Conservation (phyloP, 2,329 filamentous ascomycete species). For the Drechslerella dactyloides region DNA sequence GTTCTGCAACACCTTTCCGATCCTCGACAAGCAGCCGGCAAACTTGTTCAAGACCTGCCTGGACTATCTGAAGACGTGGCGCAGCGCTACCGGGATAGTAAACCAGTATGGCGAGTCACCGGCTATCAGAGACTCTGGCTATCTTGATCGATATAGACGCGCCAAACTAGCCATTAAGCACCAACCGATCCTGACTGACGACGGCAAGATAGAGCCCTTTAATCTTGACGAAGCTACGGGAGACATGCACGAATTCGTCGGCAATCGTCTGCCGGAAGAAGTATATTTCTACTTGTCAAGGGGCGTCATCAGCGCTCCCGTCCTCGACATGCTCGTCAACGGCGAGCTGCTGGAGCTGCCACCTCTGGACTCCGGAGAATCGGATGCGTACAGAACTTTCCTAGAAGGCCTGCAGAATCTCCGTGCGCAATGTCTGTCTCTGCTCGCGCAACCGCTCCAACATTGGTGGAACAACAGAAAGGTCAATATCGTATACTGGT, state of each 20-base stretch:
- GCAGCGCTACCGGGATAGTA: slow-evolving; percentile 75
- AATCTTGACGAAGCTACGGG: slow-evolving; percentile 75
- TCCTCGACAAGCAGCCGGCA: slow-evolving; percentile 66
- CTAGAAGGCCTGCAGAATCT: slow-evolving; percentile 76
- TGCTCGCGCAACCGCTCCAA: slow-evolving; percentile 80
- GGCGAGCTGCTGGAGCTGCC: slow-evolving; percentile 78
- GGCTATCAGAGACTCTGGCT: slow-evolving; percentile 72
- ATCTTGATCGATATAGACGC: slow-evolving; percentile 84
- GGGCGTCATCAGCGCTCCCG: slow-evolving; percentile 77
- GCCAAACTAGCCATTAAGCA: slow-evolving; percentile 85
- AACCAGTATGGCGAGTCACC: slow-evolving; percentile 80
- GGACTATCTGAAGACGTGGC: slow-evolving; percentile 72
- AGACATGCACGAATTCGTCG: slow-evolving; percentile 87
- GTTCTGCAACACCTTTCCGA: slow-evolving; percentile 79
- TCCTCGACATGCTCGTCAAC: slow-evolving; percentile 82
- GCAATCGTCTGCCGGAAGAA: slow-evolving; percentile 86
- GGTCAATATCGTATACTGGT: slow-evolving; percentile 83
- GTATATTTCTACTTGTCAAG: slow-evolving; percentile 87
- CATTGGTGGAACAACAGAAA: slow-evolving; percentile 82
- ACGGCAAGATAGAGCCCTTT: slow-evolving; percentile 78
- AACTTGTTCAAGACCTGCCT: slow-evolving; percentile 76
- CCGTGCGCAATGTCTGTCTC: slow-evolving; percentile 75
- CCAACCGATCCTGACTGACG: slow-evolving; percentile 78
- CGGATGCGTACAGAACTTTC: slow-evolving; percentile 79
- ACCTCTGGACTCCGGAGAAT: slow-evolving; percentile 82